These are phyloP conservation scores for Termitomyces sp. DNA, from an alignment of 768 basidiomycete species.

Conservation along the genomic window DNA sequence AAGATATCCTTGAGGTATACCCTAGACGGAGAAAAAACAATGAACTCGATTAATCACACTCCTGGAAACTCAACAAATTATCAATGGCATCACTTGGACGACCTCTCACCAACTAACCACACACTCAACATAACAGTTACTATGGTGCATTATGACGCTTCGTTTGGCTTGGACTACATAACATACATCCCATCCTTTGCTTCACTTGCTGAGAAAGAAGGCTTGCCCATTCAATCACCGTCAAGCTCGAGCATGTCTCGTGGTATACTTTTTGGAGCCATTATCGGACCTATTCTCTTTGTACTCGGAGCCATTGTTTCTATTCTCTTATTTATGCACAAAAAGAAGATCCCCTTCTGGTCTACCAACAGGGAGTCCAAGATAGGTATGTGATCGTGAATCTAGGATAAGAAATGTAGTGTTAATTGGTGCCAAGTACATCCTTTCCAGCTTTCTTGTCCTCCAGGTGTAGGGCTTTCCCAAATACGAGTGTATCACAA, in stretches of 20 bases:
- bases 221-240: background rate
- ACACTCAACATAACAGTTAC: background rate
- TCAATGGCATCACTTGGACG: background rate
- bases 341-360: background rate
- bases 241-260: background rate
- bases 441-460: background rate
- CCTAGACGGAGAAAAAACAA: background rate
- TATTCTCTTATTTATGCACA: background rate
- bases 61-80: background rate
- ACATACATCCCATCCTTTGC: background rate
- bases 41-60: too few species aligned
- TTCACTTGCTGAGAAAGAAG: background rate
- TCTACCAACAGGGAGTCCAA: background rate
- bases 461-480: background rate
- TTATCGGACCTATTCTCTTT: background rate
- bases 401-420: background rate
- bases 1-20: accelerated
- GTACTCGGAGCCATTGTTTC: background rate
- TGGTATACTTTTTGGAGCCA: too few species aligned
- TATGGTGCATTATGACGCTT: accelerated
- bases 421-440: background rate
- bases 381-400: background rate
- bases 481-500: background rate
- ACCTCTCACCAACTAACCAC: background rate
- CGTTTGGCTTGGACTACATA: background rate